A percentile compares a stretch with the other conserved stretches of the same genome.
These are phyloP conservation scores for Taxillus chinensis DNA, from an alignment of 164 flowering plant genomes.

Conservation along the genomic window DNA sequence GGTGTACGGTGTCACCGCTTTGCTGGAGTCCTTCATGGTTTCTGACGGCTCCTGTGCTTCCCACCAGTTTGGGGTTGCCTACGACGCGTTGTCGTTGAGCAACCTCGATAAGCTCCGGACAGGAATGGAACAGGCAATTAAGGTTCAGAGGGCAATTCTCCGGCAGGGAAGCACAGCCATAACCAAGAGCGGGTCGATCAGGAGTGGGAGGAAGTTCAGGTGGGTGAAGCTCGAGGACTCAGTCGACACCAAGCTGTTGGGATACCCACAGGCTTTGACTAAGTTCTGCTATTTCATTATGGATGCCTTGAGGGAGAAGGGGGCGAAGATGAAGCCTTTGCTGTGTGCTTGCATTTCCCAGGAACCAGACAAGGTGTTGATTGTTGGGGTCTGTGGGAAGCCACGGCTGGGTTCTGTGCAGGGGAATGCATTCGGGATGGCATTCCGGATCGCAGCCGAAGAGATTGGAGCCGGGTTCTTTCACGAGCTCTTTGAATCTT, in stretches of 20 bases:
- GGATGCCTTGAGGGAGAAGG: slow-evolving; percentile 91
- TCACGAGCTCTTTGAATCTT: slow-evolving; percentile 87
- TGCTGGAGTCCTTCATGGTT: slow-evolving; percentile 64
- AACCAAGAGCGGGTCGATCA: slow-evolving; percentile 67
- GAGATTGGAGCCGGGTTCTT: slow-evolving; percentile 74
- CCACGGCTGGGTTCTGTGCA: slow-evolving; percentile 78
- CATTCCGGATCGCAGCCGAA: slow-evolving; percentile 81
- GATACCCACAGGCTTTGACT: slow-evolving; percentile 89
- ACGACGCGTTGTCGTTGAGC: slow-evolving; percentile 65
- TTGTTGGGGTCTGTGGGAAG: slow-evolving; percentile 85
- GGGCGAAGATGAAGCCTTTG: slow-evolving; percentile 88
- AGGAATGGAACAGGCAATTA: slow-evolving; percentile 86
- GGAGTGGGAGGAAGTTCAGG: slow-evolving; percentile 87
- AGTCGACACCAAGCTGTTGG: slow-evolving; percentile 62
- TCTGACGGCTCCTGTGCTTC: slow-evolving; percentile 63
- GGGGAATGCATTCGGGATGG: slow-evolving; percentile 88
- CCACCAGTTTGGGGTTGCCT: slow-evolving; percentile 73
- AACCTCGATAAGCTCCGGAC: slow-evolving; percentile 61
- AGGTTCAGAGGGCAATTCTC: slow-evolving; percentile 69
- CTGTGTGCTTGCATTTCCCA: slow-evolving; percentile 73
- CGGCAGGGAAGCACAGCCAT: slow-evolving; percentile 93
- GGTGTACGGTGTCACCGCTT: slow-evolving; percentile 83
- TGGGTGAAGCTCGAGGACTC: slow-evolving; percentile 95
- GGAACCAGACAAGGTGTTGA: slow-evolving; percentile 55
- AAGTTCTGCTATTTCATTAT: slow-evolving; percentile 83